Percentiles rank a stretch among this genome's conserved stretches.
Evolutionary conservation across 257 asterid genomes (phyloP).

Genomic region (Oldenlandia corymbosa): DNA sequence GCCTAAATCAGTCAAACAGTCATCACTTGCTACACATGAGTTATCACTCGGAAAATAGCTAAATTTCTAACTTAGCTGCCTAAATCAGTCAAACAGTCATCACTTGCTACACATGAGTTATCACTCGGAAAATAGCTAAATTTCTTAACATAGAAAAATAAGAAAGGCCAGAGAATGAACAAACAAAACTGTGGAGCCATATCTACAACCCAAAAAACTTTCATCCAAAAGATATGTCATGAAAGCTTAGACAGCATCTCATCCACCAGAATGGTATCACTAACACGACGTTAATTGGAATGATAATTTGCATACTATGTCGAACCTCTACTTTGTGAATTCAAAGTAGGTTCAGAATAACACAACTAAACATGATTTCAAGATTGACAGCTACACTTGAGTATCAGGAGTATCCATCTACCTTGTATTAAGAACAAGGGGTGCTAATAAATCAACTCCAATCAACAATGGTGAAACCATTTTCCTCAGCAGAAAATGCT

Average conservation of each 20-base stretch:
- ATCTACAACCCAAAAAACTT: not conserved
- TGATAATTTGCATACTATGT: too few species aligned
- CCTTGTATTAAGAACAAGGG: not conserved
- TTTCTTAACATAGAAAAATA: too few species aligned
- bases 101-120: not conserved
- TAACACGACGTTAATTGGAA: too few species aligned
- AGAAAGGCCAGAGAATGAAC: too few species aligned
- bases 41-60: too few species aligned
- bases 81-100: not conserved
- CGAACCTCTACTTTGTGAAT: not conserved
- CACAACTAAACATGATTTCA: not conserved
- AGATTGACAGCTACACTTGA: not conserved
- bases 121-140: too few species aligned
- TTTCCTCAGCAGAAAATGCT: not conserved
- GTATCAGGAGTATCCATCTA: not conserved
- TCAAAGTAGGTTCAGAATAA: not conserved
- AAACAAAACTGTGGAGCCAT: not conserved
- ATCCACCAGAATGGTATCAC: too few species aligned
- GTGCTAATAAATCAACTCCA: not conserved
- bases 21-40: not conserved
- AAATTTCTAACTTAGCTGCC: not conserved
- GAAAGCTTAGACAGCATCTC: too few species aligned
- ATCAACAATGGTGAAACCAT: conserved; percentile 4
- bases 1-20: not conserved
- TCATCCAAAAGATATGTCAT: not conserved